These are phyloP conservation scores for Chloranthus sessilifolius DNA, from an alignment of 164 flowering plant species.

Conservation along the genomic window DNA sequence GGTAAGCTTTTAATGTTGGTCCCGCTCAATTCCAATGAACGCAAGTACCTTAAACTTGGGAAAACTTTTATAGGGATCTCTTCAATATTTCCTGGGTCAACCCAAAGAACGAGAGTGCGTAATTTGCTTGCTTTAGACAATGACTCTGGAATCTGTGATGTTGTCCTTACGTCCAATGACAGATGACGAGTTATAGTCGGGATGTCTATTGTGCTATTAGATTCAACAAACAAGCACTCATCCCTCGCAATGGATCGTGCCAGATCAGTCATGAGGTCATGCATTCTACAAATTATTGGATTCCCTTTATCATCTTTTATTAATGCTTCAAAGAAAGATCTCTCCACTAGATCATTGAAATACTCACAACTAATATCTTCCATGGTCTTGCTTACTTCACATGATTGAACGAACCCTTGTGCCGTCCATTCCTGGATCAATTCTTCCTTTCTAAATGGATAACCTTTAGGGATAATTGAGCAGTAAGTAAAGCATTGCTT, in stretches of 20 bases:
- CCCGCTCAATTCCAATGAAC: not conserved
- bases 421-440: constrained; percentile 15
- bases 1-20: not conserved
- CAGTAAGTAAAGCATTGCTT: constrained; percentile 13
- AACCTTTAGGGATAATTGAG: constrained; percentile 13
- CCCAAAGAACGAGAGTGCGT: too few species aligned
- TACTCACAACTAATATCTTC: not conserved
- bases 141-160: too few species aligned
- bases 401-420: constrained; percentile 3
- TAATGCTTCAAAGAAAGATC: not conserved
- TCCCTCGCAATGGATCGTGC: not conserved
- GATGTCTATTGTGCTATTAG: too few species aligned
- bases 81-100: too few species aligned
- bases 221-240: too few species aligned
- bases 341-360: not conserved
- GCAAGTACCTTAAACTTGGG: not conserved
- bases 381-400: not conserved
- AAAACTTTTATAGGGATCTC: not conserved
- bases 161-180: too few species aligned
- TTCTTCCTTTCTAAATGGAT: not conserved
- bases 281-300: not conserved
- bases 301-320: too few species aligned
- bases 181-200: too few species aligned
- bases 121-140: too few species aligned
- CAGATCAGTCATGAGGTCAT: not conserved